Evolutionary conservation across 1,284 basidiomycete genomes (phyloP), one percentile per base, ranked within the genome.

Genomic region (Coniferiporia weirii): DNA sequence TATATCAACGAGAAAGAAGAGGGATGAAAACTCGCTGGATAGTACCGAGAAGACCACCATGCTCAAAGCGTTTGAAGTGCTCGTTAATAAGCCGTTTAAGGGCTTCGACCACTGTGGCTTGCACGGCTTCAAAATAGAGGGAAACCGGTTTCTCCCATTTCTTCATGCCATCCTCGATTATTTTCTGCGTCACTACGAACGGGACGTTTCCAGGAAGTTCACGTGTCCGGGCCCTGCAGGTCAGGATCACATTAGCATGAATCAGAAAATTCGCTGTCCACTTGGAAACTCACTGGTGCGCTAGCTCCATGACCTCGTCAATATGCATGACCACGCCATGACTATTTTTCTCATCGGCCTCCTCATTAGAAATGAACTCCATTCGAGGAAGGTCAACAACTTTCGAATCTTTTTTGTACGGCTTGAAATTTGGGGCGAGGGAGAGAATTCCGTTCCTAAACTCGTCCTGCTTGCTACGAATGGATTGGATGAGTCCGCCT

Each of bases 191-290:
- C 0, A 87, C 83, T 0, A 80, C 73, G 63, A 85, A 89, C 0
- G 87, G 87, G 61, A 79, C 82, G 61, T 81, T 79, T 13, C 79
- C 83, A 0, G 87, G 86, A 0, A 90, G 74, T 66, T 90, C 85
- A 3, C 86, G 81, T 0, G 85, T 85, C 0, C 81, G 77, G 0
- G 85, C 79, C 7, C 88, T 90, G 8, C 13, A 13, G 9, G 19
- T 10, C 47, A 47, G 27, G 27, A 27, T 9, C 27, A 27, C 27
- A 27, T n/a, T 43, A 47, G 4, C 4, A 6, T 17, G 9, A 17
- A 27, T 9, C 0, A 5, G 5, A 27, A 27, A 27, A 20, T 19
- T 34, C 27, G 10, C 9, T 43, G 54, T 34, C 50, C 9, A 19
- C 43, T 52, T 43, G 35, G 15, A 56, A 7, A 67, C 78, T 50